Conservation (phyloP, 2,329 filamentous ascomycete genomes). For the Zymoseptoria tritici region DNA sequence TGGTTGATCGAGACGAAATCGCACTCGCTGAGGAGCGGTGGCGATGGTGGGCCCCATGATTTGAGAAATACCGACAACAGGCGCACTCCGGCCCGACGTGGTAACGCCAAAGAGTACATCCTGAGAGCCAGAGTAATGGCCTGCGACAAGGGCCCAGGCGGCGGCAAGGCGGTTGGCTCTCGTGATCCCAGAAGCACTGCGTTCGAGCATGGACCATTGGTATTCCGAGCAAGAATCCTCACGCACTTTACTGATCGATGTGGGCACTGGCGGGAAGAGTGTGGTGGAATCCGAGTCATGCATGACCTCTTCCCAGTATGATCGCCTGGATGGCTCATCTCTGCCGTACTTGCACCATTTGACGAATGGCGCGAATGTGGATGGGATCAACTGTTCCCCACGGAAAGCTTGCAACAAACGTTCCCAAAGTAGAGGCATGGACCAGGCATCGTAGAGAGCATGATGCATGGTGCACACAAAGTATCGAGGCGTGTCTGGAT, state of each 20-base stretch:
- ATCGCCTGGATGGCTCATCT: background rate
- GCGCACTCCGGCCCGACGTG: slow-evolving; percentile 5
- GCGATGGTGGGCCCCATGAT: slow-evolving; percentile 6
- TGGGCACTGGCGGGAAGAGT: background rate
- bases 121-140: slow-evolving; percentile 1
- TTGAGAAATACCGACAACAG: slow-evolving; percentile 3
- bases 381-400: background rate
- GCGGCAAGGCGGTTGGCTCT: slow-evolving; percentile 1
- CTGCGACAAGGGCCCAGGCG: slow-evolving; percentile 8
- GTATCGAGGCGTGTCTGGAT: slow-evolving; percentile 1
- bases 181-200: background rate
- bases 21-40: slow-evolving; percentile 6
- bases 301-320: background rate
- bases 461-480: slow-evolving; percentile 33
- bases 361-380: background rate
- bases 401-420: background rate
- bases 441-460: slow-evolving; percentile 33
- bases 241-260: background rate
- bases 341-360: background rate
- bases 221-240: too few relatives aligned
- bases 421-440: slow-evolving; percentile 1
- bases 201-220: background rate
- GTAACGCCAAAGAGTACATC: slow-evolving; percentile 8
- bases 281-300: background rate
- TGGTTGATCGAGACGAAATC: slow-evolving; percentile 1